Evolutionary conservation across 1,284 basidiomycete species (phyloP), one percentile per base, ranked within the genome.

Genomic region (Boletus subluridellus): DNA sequence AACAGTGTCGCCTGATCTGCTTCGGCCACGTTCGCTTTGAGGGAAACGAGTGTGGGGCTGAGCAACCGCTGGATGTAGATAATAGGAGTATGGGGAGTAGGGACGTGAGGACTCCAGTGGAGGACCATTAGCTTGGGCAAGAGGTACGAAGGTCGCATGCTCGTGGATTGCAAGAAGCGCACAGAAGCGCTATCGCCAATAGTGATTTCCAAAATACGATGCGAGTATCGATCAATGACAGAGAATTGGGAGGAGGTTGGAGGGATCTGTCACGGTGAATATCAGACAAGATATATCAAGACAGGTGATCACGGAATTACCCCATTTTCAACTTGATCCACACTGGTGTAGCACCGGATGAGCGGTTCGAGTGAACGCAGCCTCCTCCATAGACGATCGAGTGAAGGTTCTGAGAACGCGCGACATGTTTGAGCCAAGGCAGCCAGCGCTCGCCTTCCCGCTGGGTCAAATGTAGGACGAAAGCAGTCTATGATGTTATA

Each of bases 11-110:
- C 48, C 3, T 41, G 47, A 24, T 67, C 65, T n/a, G 17, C 45
- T 44, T 60, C 65, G 15, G 10, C 8, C 26, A 67, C 41, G 6
- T n/a, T 50, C 1, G 21, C 65, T 0, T 24, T 2, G 10, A 65
- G 52, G 1, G 54, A 54, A 42, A 60, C 42, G 12, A 65, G 65
- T 1, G 56, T 37, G 12, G 60, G 63, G 28, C 45, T 49, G 42
- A 68, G 66, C 47, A 68, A 35, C 14, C n/a, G 56, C 32, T 53
- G 62, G 34, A 66, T 62, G 38, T 58, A 49, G 38, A 58, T 26
- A 7, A 54, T 55, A 3, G 57, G 62, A 1, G 57, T 39, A 15
- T 48, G 15, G 5, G 12, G 7, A 14, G 4, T 28, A n/a, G 5
- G 17, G 32, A 7, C 4, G n/a, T 8, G 30, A 35, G 55, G 35